These are phyloP conservation scores for Lentinula edodes DNA, from an alignment of 768 basidiomycete species.

Conservation along the genomic window DNA sequence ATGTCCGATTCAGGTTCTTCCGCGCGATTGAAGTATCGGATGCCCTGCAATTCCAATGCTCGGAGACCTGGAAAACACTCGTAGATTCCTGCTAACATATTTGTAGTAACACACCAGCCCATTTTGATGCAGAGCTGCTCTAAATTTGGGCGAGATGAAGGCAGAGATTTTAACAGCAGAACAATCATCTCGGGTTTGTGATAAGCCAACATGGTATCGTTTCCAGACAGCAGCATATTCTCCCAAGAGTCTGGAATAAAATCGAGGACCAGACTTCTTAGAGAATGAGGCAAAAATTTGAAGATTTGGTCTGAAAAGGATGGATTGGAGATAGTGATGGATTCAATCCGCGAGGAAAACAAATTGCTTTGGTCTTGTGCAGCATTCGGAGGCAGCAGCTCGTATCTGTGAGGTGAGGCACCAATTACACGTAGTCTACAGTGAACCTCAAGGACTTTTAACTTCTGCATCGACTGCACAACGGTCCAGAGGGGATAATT, in stretches of 20 bases:
- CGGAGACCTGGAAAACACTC: neutral
- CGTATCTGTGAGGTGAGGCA: conserved; percentile 3
- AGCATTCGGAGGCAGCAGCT: conserved; percentile 2
- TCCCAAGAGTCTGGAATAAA: conserved; percentile 6
- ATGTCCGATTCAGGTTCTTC: conserved; percentile 5
- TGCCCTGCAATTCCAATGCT: conserved; percentile 2
- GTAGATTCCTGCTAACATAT: neutral
- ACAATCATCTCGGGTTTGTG: conserved; percentile 1
- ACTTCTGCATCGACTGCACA: neutral
- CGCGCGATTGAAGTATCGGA: conserved; percentile 7
- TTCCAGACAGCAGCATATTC: conserved; percentile 5
- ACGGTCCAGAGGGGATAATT: conserved; percentile 5
- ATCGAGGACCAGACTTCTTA: neutral
- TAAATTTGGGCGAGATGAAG: neutral
- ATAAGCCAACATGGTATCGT: conserved; percentile 3
- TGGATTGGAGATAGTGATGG: conserved; percentile 1
- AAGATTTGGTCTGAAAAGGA: conserved; percentile 1
- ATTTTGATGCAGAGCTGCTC: conserved; percentile 4
- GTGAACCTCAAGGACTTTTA: conserved; percentile 1
- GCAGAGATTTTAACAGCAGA: neutral
- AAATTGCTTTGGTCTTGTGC: neutral
- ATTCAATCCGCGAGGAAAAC: conserved; percentile 3
- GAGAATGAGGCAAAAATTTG: neutral
- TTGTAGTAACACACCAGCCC: conserved; percentile 5
- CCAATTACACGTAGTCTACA: conserved; percentile 3